A percentile compares a stretch with the other conserved stretches of the same genome.
Evolutionary conservation across 176 grass and related monocot genomes (phyloP).

Genomic region (Bolboschoenus planiculmis): DNA sequence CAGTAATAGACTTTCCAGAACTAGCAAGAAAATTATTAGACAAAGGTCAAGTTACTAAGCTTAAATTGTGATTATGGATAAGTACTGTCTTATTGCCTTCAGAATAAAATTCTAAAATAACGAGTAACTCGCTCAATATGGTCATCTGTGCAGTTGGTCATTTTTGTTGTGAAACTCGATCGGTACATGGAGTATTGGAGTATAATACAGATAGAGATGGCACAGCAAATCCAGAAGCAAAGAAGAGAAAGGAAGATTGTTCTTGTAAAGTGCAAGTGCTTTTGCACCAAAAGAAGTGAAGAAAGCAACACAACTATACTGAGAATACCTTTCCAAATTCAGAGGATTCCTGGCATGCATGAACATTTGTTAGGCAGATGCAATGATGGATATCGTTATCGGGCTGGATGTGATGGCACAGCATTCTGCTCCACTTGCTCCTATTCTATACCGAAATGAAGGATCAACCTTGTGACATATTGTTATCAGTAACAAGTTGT

Average conservation of each 20-base stretch:
- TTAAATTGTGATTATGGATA: no score
- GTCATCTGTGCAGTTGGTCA: background rate
- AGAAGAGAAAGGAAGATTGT: background rate
- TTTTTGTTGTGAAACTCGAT: background rate
- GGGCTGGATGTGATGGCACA: background rate
- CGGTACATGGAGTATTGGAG: no score
- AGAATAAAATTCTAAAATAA: no score
- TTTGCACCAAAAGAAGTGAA: background rate
- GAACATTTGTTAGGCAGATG: background rate
- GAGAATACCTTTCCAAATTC: background rate
- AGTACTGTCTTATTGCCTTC: no score
- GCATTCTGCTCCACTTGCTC: background rate
- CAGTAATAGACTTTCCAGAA: background rate
- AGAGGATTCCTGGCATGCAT: background rate
- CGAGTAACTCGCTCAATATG: background rate
- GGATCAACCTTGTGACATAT: background rate
- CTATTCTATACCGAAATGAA: background rate
- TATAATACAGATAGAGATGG: background rate
- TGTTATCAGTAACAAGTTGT: background rate
- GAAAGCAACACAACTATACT: background rate
- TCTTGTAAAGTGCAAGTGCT: slow-evolving; percentile 10
- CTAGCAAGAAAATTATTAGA: background rate
- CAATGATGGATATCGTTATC: slow-evolving; percentile 5
- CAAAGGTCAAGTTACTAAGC: no score
- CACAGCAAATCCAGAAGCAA: background rate